phyloP scores from a whole-genome alignment of 306 rosid species.

The Cercis canadensis region DNA sequence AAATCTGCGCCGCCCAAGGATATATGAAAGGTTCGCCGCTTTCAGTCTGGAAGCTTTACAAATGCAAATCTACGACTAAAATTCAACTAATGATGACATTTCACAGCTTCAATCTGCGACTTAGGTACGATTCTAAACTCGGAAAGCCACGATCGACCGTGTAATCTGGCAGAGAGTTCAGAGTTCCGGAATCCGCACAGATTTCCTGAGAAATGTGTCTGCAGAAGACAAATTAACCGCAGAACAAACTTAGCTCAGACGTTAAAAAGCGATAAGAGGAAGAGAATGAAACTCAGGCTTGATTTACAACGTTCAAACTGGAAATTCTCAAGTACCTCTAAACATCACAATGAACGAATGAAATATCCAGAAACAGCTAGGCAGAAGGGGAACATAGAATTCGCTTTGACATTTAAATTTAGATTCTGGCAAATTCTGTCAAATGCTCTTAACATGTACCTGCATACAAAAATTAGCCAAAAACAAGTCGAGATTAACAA shows the following conservation, averaged over 20 bases:
- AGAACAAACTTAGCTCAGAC: slow-evolving; percentile 27
- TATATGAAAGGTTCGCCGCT: slow-evolving; percentile 25
- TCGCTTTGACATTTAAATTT: slow-evolving; percentile 25
- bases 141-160: slow-evolving; percentile 7
- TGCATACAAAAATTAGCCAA: slow-evolving; percentile 34
- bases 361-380: slow-evolving; percentile 28
- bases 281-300: slow-evolving; percentile 19
- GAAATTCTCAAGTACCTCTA: slow-evolving; percentile 21
- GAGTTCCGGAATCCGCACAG: slow-evolving; percentile 38
- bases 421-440: not conserved
- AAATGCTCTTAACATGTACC: slow-evolving; percentile 39
- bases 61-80: slow-evolving; percentile 50
- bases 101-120: slow-evolving; percentile 48
- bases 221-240: slow-evolving; percentile 30
- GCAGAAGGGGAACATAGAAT: slow-evolving; percentile 13
- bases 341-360: slow-evolving; percentile 38
- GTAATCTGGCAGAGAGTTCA: slow-evolving; percentile 27
- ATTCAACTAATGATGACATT: slow-evolving; percentile 40
- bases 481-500: slow-evolving; percentile 18
- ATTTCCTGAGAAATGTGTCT: slow-evolving; percentile 51
- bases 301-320: slow-evolving; percentile 32
- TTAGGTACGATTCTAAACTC: slow-evolving; percentile 25
- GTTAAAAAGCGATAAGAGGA: slow-evolving; percentile 32
- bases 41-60: slow-evolving; percentile 33
- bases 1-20: slow-evolving; percentile 1